A percentile compares a stretch with the other conserved stretches of the same genome.
Conservation (phyloP, 352 stramenopile genomes). For the Pythium grandisporangium region DNA sequence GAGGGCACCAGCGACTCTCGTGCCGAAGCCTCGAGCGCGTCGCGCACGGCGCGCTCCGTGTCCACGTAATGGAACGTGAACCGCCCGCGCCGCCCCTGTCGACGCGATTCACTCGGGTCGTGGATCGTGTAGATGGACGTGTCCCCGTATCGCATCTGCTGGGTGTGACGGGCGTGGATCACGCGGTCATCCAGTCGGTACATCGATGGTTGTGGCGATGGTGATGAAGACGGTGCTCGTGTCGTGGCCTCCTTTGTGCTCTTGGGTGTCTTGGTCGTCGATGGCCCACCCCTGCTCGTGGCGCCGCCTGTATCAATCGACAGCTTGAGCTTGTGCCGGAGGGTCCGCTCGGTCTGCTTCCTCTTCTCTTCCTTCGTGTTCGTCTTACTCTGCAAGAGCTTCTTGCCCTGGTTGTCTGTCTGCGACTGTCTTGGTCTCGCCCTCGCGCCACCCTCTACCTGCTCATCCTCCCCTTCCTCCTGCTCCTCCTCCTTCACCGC, state of each 20-base stretch:
- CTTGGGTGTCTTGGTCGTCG: neutral
- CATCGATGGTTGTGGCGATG: neutral
- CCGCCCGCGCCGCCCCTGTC: conserved; percentile 13
- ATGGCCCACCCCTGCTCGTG: too few species aligned
- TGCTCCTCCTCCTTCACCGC: too few species aligned
- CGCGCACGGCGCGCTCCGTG: conserved; percentile 14
- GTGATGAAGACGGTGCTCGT: neutral
- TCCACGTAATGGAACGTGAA: conserved; percentile 11
- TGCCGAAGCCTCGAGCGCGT: too few species aligned
- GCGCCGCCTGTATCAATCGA: conserved; percentile 19
- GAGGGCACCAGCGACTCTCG: conserved; percentile 5
- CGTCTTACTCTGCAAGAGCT: too few species aligned
- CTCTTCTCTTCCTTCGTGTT: too few species aligned
- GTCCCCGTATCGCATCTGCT: conserved; percentile 29
- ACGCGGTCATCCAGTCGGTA: conserved; percentile 52
- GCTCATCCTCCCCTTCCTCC: too few species aligned
- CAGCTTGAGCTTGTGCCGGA: too few species aligned
- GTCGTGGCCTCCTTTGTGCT: neutral
- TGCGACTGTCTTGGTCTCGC: too few species aligned
- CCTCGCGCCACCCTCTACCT: too few species aligned
- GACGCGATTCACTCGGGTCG: conserved; percentile 19
- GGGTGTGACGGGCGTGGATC: conserved; percentile 25
- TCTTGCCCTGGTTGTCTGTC: too few species aligned
- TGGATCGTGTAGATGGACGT: conserved; percentile 49
- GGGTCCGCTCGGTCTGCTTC: too few species aligned